These are phyloP conservation scores for Lablab purpureus DNA, from an alignment of 306 rosid species.

Conservation along the genomic window DNA sequence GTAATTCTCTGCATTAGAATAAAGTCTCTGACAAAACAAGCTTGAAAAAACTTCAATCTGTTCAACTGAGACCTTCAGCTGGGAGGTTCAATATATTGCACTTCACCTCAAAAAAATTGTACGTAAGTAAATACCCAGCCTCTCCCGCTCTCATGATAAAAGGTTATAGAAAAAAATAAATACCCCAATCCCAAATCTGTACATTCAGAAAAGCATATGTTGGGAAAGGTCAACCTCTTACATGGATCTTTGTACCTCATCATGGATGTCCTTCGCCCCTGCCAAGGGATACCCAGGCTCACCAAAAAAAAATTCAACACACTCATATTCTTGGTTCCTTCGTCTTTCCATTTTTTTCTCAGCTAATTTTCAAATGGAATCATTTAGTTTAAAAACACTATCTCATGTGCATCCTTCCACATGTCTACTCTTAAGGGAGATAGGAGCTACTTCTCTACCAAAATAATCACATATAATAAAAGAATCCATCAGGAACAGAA, in stretches of 20 bases:
- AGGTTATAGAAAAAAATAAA: constrained; percentile 13
- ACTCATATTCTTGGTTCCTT: not conserved
- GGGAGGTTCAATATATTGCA: constrained; percentile 1
- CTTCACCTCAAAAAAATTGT: not conserved
- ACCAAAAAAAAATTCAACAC: too few relatives aligned
- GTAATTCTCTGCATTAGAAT: not conserved
- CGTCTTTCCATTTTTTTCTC: not conserved
- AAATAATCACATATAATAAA: not conserved
- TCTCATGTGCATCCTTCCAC: not conserved
- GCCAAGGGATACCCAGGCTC: too few relatives aligned
- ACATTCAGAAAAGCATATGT: too few relatives aligned
- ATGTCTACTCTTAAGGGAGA: constrained; percentile 1
- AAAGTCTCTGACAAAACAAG: constrained; percentile 2
- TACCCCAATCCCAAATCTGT: too few relatives aligned
- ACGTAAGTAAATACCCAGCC: not conserved
- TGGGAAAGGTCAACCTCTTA: too few relatives aligned
- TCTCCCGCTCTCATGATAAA: not conserved
- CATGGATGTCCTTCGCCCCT: too few relatives aligned
- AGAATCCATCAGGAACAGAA: not conserved
- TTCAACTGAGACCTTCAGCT: constrained; percentile 1
- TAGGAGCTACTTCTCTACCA: not conserved
- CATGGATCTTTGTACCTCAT: too few relatives aligned
- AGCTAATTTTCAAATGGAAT: constrained; percentile 3
- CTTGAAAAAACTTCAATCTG: constrained; percentile 23
- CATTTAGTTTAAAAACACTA: not conserved